Conservation (phyloP, 2,329 filamentous ascomycete genomes). For the Arthroderma sp. region DNA sequence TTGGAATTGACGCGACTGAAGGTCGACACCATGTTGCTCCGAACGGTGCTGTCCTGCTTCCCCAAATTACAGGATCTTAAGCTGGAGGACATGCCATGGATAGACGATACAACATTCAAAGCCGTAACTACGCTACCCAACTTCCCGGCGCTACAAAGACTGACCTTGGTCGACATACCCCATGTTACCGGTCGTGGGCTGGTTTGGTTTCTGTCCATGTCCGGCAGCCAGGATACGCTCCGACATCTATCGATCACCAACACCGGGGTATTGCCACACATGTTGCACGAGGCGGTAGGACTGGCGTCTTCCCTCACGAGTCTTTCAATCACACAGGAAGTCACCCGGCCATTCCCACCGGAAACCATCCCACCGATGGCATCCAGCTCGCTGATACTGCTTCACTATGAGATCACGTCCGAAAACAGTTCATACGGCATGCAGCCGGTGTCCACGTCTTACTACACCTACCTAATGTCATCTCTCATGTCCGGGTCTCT, state of each 20-base stretch:
- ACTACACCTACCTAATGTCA: slow-evolving; percentile 76
- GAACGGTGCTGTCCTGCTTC: slow-evolving; percentile 57
- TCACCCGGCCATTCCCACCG: slow-evolving; percentile 44
- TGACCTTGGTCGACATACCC: slow-evolving; percentile 59
- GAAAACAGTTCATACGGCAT: slow-evolving; percentile 43
- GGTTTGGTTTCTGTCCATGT: slow-evolving; percentile 50
- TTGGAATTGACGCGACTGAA: slow-evolving; percentile 27
- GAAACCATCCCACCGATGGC: slow-evolving; percentile 48
- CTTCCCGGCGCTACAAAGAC: slow-evolving; percentile 60
- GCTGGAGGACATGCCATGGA: slow-evolving; percentile 52
- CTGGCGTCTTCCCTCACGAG: slow-evolving; percentile 28
- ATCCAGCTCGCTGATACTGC: slow-evolving; percentile 54
- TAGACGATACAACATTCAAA: slow-evolving; percentile 67
- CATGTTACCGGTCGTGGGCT: slow-evolving; percentile 61
- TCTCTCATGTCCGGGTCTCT: slow-evolving; percentile 66
- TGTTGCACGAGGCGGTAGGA: slow-evolving; percentile 31
- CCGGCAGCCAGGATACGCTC: slow-evolving; percentile 47
- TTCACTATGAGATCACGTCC: slow-evolving; percentile 70
- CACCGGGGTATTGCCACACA: slow-evolving; percentile 48
- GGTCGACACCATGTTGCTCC: slow-evolving; percentile 36
- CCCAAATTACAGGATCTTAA: slow-evolving; percentile 59
- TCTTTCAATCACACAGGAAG: slow-evolving; percentile 44
- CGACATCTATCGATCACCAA: slow-evolving; percentile 56
- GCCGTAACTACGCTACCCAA: slow-evolving; percentile 52
- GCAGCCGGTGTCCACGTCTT: slow-evolving; percentile 42